These are phyloP conservation scores for Pseudomicrostroma phylloplanum DNA, from an alignment of 1,284 basidiomycete genomes.

Conservation along the genomic window DNA sequence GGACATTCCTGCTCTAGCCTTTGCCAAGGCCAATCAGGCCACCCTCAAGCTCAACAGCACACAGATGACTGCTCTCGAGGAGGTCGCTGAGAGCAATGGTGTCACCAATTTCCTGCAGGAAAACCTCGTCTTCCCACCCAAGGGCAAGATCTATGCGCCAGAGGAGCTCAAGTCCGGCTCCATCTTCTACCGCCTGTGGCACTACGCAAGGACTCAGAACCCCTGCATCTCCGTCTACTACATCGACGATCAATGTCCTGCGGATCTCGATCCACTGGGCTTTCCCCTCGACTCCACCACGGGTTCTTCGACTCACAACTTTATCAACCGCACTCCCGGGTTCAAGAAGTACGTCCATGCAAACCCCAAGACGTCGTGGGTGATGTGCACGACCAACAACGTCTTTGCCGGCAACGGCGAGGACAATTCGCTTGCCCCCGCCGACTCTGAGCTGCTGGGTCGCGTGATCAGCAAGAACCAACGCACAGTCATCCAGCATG, in stretches of 20 bases:
- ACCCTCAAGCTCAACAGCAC: slow-evolving; percentile 17
- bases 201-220: slow-evolving; percentile 18
- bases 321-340: slow-evolving; percentile 29
- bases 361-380: slow-evolving; percentile 24
- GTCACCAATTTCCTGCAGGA: slow-evolving; percentile 30
- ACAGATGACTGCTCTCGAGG: slow-evolving; percentile 20
- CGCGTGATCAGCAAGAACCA: slow-evolving; percentile 34
- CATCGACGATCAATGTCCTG: slow-evolving; percentile 11
- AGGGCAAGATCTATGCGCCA: slow-evolving; percentile 19
- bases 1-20: slow-evolving; percentile 29
- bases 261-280: slow-evolving; percentile 19
- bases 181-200: slow-evolving; percentile 11
- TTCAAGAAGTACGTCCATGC: slow-evolving; percentile 42
- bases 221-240: slow-evolving; percentile 29
- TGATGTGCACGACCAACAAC: slow-evolving; percentile 20
- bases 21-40: slow-evolving; percentile 14
- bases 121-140: slow-evolving; percentile 41
- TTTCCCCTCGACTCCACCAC: slow-evolving; percentile 14
- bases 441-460: slow-evolving; percentile 19
- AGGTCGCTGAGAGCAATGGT: slow-evolving; percentile 29
- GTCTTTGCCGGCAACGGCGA: slow-evolving; percentile 20
- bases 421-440: slow-evolving; percentile 12
- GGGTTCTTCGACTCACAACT: slow-evolving; percentile 18
- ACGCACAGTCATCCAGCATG: slow-evolving; percentile 38
- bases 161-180: slow-evolving; percentile 13